Evolutionary conservation across 352 stramenopile genomes (phyloP).

Genomic region (Phytophthora hybrid): DNA sequence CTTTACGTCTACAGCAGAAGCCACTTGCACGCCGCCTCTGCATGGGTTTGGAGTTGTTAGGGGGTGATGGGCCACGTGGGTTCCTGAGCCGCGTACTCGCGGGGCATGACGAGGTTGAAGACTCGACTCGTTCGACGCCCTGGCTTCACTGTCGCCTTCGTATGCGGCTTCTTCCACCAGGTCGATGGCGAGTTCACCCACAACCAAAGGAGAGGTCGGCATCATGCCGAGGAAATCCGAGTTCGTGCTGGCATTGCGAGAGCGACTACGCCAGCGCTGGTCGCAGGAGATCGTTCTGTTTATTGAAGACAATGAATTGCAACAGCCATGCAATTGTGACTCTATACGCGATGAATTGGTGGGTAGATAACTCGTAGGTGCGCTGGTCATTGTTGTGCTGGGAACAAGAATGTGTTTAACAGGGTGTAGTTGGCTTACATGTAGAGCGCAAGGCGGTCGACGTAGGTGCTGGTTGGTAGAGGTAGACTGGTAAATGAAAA

Average conservation of each 20-base stretch:
- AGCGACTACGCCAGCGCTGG: slow-evolving; percentile 58
- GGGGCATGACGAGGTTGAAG: slow-evolving; percentile 54
- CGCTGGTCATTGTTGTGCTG: too few relatives aligned
- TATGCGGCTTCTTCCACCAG: slow-evolving; percentile 17
- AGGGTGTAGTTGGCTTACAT: too few relatives aligned
- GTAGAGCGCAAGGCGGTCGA: too few relatives aligned
- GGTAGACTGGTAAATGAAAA: too few relatives aligned
- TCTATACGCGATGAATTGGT: too few relatives aligned
- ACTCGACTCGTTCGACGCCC: slow-evolving; percentile 47
- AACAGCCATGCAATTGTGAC: too few relatives aligned
- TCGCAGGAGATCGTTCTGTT: slow-evolving; percentile 71
- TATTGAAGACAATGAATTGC: too few relatives aligned
- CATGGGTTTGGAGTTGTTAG: slow-evolving; percentile 43
- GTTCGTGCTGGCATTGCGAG: slow-evolving; percentile 59
- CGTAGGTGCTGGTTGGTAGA: too few relatives aligned
- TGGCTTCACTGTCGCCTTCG: slow-evolving; percentile 39
- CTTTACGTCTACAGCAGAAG: slow-evolving; percentile 23
- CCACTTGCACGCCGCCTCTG: slow-evolving; percentile 51
- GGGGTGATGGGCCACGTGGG: slow-evolving; percentile 18
- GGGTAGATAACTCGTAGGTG: too few relatives aligned
- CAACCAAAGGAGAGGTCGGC: slow-evolving; percentile 8
- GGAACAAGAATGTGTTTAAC: too few relatives aligned
- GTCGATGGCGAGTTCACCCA: slow-evolving; percentile 16
- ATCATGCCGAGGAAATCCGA: slow-evolving; percentile 32
- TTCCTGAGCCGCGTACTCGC: slow-evolving; percentile 28